phyloP scores from a whole-genome alignment of 768 basidiomycete species.

The Mrakia frigida region DNA sequence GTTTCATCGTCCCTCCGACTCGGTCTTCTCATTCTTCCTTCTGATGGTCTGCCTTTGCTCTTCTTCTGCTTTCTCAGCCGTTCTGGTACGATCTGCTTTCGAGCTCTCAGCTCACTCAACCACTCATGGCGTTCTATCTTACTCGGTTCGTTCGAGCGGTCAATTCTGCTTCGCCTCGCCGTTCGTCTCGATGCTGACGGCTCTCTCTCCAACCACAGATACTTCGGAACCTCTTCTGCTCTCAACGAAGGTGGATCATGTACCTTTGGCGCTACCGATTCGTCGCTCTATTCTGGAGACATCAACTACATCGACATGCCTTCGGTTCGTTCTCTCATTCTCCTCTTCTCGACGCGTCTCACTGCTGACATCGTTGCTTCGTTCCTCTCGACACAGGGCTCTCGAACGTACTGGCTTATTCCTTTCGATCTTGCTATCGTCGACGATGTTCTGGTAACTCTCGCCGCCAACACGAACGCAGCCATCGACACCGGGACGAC shows the following conservation, averaged over 20 bases:
- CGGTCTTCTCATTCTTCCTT: neutral
- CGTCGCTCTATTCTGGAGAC: slow-evolving; percentile 1
- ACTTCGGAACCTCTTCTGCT: neutral
- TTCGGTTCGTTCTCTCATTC: neutral
- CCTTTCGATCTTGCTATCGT: slow-evolving; percentile 34
- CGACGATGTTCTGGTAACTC: slow-evolving; percentile 38
- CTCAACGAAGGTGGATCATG: slow-evolving; percentile 11
- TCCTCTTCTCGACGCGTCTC: neutral
- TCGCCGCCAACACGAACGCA: slow-evolving; percentile 38
- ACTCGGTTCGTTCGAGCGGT: slow-evolving; percentile 2
- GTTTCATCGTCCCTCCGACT: neutral
- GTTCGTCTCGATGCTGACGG: neutral
- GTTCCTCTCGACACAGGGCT: neutral
- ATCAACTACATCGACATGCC: slow-evolving; percentile 19
- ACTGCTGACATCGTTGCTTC: neutral
- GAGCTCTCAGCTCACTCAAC: neutral
- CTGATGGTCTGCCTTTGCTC: neutral
- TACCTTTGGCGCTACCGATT: slow-evolving; percentile 11
- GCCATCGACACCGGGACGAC: slow-evolving; percentile 38
- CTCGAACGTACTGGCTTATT: slow-evolving; percentile 23
- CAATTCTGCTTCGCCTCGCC: too few species aligned
- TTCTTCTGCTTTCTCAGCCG: slow-evolving; percentile 1
- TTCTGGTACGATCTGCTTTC: slow-evolving; percentile 17
- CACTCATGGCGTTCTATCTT: slow-evolving; percentile 25
- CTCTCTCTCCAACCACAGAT: neutral